Evolutionary conservation across 495 filamentous ascomycete species (phyloP), one percentile per base, ranked within the genome.

Genomic region (Neurospora sublineolata): DNA sequence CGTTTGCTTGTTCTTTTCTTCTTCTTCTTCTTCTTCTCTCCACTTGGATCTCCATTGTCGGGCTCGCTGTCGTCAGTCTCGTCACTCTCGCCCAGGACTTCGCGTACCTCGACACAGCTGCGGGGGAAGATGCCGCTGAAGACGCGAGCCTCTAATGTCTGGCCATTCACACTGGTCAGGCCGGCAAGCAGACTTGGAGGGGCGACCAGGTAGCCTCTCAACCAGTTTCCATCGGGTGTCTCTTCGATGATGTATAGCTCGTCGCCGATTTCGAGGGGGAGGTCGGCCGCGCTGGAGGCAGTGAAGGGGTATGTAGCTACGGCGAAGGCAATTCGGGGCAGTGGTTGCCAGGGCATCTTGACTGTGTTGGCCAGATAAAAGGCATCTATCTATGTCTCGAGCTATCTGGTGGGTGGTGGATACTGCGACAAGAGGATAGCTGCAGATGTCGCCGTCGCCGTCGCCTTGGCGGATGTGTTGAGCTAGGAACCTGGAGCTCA

Each of bases 181-280:
- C 94, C 96, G 20, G 95, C 93, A 68, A 98, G 87, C 74, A 99
- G 83, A 67, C 93, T 97, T 7, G 96, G 96, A 9, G 95, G 95
- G 76, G 94, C 93, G 72, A 98, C 90, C 67, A 99, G 86, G 82
- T 99, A 99, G 46, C 95, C 95, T 18, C 95, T 90, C 77, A 92
- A 94, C 96, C 96, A 99, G 77, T 93, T 87, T 73, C 90, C 91
- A 81, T 96, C 87, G 30, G 80, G 81, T 4, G 94, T 94, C 81
- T 97, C 93, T 83, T 99, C 95, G 77, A 99, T 97, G 71, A 99
- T 97, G 82, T 99, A 99, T 69, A 99, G 85, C 81, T 98, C 95
- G 86, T 99, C 95, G 78, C 95, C 95, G 37, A 99, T 90, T 81
- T 99, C 93, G 76, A 99, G 88, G 16, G 95, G 94, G n/a, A 99